Percentiles rank a stretch among this genome's conserved stretches.
phyloP scores from a whole-genome alignment of 257 asterid species.

The Solanum corneliomulleri region DNA sequence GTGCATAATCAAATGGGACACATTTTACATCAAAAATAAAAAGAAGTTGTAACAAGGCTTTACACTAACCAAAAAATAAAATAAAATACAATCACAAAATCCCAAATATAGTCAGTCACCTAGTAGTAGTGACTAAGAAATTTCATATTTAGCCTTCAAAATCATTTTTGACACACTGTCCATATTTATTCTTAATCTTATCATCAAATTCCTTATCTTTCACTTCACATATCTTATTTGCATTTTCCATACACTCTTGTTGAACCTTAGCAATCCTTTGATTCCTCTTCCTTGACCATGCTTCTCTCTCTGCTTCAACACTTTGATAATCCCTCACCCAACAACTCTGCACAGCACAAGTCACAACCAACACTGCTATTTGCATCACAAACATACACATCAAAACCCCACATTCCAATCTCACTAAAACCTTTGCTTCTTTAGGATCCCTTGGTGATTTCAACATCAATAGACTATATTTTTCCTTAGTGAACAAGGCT shows the following conservation, averaged over 20 bases:
- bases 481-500: conserved; percentile 52
- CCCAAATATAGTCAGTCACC: conserved; percentile 3
- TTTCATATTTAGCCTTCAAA: conserved; percentile 5
- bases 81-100: background rate
- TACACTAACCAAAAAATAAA: background rate
- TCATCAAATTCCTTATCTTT: conserved; percentile 44
- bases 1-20: background rate
- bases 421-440: conserved; percentile 53
- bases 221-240: conserved; percentile 19
- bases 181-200: conserved; percentile 53
- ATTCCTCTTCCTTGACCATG: conserved; percentile 32
- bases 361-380: conserved; percentile 32
- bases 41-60: background rate
- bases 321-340: conserved; percentile 41
- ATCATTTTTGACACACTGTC: conserved; percentile 29
- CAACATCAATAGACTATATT: conserved; percentile 36
- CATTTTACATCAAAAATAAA: background rate
- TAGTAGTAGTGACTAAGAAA: conserved; percentile 8
- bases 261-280: conserved; percentile 34
- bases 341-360: conserved; percentile 51
- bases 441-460: conserved; percentile 45
- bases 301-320: conserved; percentile 46
- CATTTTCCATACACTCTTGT: conserved; percentile 40
- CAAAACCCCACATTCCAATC: conserved; percentile 72
- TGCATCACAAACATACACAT: conserved; percentile 74